Conservation (phyloP, 2,329 filamentous ascomycete genomes). For the Endothia cerciana region DNA sequence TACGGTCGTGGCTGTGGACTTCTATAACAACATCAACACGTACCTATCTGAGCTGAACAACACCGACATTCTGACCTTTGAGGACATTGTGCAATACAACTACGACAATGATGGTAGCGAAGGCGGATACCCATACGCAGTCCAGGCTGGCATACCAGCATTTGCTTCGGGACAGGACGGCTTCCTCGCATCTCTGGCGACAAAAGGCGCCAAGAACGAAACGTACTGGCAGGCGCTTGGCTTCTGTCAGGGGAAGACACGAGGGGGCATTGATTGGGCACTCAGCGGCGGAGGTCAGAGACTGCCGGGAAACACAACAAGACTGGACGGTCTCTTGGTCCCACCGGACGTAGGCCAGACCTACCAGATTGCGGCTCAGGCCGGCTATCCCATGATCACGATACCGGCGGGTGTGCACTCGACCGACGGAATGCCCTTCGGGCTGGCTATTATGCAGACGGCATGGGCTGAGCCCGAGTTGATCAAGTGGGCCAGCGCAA, state of each 20-base stretch:
- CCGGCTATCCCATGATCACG: constrained; percentile 74
- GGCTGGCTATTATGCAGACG: constrained; percentile 61
- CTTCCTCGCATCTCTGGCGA: constrained; percentile 65
- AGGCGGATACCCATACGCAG: constrained; percentile 63
- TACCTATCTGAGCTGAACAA: constrained; percentile 68
- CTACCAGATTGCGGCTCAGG: constrained; percentile 73
- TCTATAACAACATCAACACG: constrained; percentile 63
- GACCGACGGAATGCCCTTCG: constrained; percentile 63
- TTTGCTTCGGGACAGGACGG: constrained; percentile 74
- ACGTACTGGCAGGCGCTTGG: constrained; percentile 69
- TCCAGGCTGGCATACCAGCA: constrained; percentile 54
- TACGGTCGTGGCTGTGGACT: constrained; percentile 72
- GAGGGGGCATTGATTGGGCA: constrained; percentile 72
- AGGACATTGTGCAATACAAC: constrained; percentile 70
- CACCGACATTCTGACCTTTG: constrained; percentile 60
- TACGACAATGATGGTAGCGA: constrained; percentile 66
- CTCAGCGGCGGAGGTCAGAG: constrained; percentile 48
- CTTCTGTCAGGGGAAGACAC: constrained; percentile 62
- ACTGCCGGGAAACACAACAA: constrained; percentile 30
- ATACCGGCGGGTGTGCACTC: constrained; percentile 63
- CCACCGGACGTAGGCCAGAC: constrained; percentile 70
- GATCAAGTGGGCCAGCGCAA: constrained; percentile 65
- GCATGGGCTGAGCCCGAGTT: constrained; percentile 63
- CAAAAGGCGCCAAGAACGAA: constrained; percentile 63
- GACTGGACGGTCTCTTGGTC: constrained; percentile 67